Evolutionary conservation across 129 eudicot genomes (phyloP).

Genomic region (Tagetes patula): DNA sequence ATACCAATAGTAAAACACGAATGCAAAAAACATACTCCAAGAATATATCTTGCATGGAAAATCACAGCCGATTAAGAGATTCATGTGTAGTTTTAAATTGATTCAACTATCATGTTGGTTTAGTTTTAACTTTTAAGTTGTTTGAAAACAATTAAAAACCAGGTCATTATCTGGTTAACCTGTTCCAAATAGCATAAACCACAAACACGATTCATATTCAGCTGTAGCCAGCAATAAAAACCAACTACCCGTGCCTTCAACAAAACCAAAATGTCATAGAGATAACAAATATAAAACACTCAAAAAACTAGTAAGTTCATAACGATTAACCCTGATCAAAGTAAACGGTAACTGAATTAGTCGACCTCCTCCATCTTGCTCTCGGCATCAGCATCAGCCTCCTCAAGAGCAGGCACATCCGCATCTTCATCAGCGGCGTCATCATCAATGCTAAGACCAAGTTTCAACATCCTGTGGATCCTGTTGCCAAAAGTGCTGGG

Average conservation of each 20-base stretch:
- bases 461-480: slow-evolving; percentile 52
- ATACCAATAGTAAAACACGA: no score
- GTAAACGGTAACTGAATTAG: slow-evolving; percentile 15
- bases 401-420: slow-evolving; percentile 74
- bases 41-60: no score
- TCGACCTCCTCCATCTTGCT: slow-evolving; percentile 96
- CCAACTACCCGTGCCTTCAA: background rate
- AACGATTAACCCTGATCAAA: background rate
- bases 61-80: no score
- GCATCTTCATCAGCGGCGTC: slow-evolving; percentile 56
- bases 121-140: no score
- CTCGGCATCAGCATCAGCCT: slow-evolving; percentile 68
- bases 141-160: no score
- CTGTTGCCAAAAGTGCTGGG: slow-evolving; percentile 69
- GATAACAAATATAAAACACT: background rate
- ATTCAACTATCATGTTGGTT: no score
- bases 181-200: background rate
- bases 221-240: background rate
- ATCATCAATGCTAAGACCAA: slow-evolving; percentile 81
- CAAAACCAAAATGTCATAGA: background rate
- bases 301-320: background rate
- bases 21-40: no score
- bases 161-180: background rate
- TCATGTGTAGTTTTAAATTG: no score
- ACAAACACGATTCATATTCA: background rate